phyloP scores from a whole-genome alignment of 1,284 basidiomycete species.

The Heimioporus retisporus region DNA sequence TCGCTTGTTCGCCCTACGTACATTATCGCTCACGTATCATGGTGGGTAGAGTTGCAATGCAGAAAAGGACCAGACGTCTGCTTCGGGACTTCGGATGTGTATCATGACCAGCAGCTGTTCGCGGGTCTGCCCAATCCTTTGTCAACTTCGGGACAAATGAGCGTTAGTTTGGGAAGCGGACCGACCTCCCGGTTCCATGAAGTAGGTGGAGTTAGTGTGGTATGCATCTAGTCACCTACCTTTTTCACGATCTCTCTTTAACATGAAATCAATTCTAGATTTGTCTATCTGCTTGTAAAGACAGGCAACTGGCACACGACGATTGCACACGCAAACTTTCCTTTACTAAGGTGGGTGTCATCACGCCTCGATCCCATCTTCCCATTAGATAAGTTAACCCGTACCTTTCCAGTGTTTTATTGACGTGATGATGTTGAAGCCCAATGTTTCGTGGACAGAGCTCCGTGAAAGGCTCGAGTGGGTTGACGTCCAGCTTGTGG shows the following conservation, averaged over 20 bases:
- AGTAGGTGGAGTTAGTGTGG: constrained; percentile 29
- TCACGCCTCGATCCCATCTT: background rate
- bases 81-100: constrained; percentile 26
- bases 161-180: too few relatives aligned
- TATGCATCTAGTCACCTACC: constrained; percentile 8
- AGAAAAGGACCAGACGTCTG: constrained; percentile 27
- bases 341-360: constrained; percentile 36
- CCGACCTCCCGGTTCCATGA: background rate
- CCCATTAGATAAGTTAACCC: background rate
- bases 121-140: constrained; percentile 18
- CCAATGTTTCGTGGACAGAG: constrained; percentile 31
- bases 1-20: too few relatives aligned
- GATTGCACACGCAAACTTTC: constrained; percentile 27
- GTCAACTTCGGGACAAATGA: too few relatives aligned
- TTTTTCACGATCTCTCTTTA: background rate
- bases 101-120: constrained; percentile 28
- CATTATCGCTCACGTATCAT: background rate
- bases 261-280: constrained; percentile 28
- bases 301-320: constrained; percentile 35
- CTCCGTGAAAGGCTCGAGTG: constrained; percentile 33
- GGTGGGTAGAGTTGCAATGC: constrained; percentile 28
- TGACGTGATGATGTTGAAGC: constrained; percentile 21
- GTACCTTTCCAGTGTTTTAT: constrained; percentile 35
- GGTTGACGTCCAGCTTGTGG: background rate
- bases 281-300: constrained; percentile 41